phyloP scores from a whole-genome alignment of 1,139 yeast genomes.

The Yamadazyma atmosphaerica region DNA sequence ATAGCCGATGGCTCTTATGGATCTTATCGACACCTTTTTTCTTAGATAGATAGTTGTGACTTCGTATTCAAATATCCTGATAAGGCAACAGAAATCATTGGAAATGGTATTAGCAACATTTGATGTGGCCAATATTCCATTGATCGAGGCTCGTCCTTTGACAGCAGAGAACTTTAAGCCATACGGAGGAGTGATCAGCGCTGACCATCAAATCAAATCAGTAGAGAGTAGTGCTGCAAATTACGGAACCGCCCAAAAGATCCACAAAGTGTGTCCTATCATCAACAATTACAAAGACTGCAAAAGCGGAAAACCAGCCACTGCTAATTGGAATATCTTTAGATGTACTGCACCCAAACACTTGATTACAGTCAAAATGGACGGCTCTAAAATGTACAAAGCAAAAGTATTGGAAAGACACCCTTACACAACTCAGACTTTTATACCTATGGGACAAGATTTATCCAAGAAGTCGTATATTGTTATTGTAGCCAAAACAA shows the following conservation, averaged over 20 bases:
- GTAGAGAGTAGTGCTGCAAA: slow-evolving; percentile 57
- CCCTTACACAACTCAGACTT: slow-evolving; percentile 88
- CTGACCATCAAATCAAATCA: slow-evolving; percentile 41
- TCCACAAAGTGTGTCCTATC: slow-evolving; percentile 71
- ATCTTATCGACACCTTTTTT: no score
- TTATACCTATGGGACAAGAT: slow-evolving; percentile 79
- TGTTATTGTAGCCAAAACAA: slow-evolving; percentile 76
- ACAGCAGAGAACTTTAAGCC: slow-evolving; percentile 45
- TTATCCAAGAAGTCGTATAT: slow-evolving; percentile 54
- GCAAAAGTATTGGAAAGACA: slow-evolving; percentile 84
- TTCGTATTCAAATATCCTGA: no score
- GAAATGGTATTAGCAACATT: slow-evolving; percentile 45
- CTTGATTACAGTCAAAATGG: slow-evolving; percentile 35
- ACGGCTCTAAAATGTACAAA: slow-evolving; percentile 37
- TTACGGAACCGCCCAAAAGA: slow-evolving; percentile 89
- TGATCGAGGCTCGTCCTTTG: slow-evolving; percentile 34
- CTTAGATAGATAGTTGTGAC: no score
- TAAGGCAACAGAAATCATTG: background rate
- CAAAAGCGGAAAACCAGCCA: slow-evolving; percentile 45
- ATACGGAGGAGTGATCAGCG: slow-evolving; percentile 48
- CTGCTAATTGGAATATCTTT: slow-evolving; percentile 81
- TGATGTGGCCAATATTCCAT: slow-evolving; percentile 23
- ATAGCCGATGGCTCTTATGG: background rate
- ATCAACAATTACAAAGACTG: slow-evolving; percentile 50
- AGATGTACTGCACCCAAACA: slow-evolving; percentile 76